A percentile compares a stretch with the other conserved stretches of the same genome.
These are phyloP conservation scores for Sugiyamaella floridensis DNA, from an alignment of 805 yeast species.

Conservation along the genomic window DNA sequence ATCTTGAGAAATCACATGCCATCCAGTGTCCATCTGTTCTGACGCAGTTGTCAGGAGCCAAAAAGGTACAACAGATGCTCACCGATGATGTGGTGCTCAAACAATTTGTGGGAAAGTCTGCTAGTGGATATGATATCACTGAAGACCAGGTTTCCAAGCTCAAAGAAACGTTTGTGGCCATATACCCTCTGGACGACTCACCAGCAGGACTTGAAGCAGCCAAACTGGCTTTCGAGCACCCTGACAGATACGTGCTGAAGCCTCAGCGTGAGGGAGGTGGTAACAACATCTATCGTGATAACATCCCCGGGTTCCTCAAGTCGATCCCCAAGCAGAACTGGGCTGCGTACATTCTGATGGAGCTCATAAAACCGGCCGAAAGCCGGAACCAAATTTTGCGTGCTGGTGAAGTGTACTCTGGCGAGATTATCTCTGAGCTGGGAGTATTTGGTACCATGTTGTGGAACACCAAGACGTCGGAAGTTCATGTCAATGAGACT, in stretches of 20 bases:
- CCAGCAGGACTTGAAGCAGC: conserved; percentile 56
- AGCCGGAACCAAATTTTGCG: conserved; percentile 64
- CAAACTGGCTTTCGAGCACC: conserved; percentile 56
- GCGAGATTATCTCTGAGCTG: conserved; percentile 78
- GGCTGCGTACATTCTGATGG: conserved; percentile 93
- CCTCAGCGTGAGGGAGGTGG: conserved; percentile 99
- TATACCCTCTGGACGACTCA: conserved; percentile 73
- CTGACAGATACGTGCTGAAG: conserved; percentile 74
- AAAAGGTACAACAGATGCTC: conserved; percentile 85
- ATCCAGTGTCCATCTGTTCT: conserved; percentile 87
- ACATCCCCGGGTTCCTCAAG: conserved; percentile 69
- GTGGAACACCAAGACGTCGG: conserved; percentile 59
- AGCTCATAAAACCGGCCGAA: conserved; percentile 73
- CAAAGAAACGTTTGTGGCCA: conserved; percentile 68
- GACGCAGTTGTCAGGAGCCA: conserved; percentile 88
- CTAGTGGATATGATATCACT: conserved; percentile 29
- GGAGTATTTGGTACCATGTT: conserved; percentile 84
- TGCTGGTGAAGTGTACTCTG: conserved; percentile 54
- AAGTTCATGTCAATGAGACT: conserved; percentile 52
- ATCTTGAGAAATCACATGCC: conserved; percentile 68
- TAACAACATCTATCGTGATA: conserved; percentile 80
- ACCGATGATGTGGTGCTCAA: conserved; percentile 47
- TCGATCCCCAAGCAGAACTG: conserved; percentile 60
- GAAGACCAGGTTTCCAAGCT: conserved; percentile 29
- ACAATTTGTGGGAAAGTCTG: conserved; percentile 30